Evolutionary conservation across 805 yeast species (phyloP).

Genomic region (Starmerella apis): DNA sequence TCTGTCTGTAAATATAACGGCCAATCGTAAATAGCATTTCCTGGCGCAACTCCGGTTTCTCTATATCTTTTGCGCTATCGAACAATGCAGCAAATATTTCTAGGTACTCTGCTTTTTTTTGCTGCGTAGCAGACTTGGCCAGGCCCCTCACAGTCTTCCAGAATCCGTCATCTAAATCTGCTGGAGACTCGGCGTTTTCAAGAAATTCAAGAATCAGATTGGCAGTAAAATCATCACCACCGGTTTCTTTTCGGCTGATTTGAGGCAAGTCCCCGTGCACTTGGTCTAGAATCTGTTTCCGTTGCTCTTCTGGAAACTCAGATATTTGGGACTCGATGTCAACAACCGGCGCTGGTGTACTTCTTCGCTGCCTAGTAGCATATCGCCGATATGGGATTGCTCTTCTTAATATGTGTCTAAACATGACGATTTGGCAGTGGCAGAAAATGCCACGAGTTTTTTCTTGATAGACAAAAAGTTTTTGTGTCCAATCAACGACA

Average conservation of each 20-base stretch:
- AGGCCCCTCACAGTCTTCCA: constrained; percentile 19
- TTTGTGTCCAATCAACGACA: background rate
- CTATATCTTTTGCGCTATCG: constrained; percentile 22
- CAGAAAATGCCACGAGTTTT: background rate
- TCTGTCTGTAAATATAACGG: constrained; percentile 19
- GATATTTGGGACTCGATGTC: constrained; percentile 18
- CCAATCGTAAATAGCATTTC: constrained; percentile 17
- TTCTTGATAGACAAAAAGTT: background rate
- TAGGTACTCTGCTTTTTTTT: constrained; percentile 4
- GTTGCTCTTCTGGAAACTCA: constrained; percentile 14
- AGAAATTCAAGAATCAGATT: constrained; percentile 9
- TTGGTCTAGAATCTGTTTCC: constrained; percentile 13
- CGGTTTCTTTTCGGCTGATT: background rate
- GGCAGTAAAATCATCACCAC: constrained; percentile 5
- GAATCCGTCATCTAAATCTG: constrained; percentile 16
- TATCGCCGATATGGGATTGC: background rate
- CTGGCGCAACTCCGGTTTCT: constrained; percentile 6
- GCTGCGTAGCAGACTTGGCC: constrained; percentile 4
- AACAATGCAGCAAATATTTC: constrained; percentile 20
- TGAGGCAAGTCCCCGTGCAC: constrained; percentile 6
- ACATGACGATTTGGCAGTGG: background rate
- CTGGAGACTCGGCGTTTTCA: constrained; percentile 9
- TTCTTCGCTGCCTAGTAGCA: background rate
- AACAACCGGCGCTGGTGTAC: background rate
- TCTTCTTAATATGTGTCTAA: background rate